Evolutionary conservation across 2,329 filamentous ascomycete species (phyloP), one percentile per base, ranked within the genome.

Genomic region (Ceratocystis eucalypticola): DNA sequence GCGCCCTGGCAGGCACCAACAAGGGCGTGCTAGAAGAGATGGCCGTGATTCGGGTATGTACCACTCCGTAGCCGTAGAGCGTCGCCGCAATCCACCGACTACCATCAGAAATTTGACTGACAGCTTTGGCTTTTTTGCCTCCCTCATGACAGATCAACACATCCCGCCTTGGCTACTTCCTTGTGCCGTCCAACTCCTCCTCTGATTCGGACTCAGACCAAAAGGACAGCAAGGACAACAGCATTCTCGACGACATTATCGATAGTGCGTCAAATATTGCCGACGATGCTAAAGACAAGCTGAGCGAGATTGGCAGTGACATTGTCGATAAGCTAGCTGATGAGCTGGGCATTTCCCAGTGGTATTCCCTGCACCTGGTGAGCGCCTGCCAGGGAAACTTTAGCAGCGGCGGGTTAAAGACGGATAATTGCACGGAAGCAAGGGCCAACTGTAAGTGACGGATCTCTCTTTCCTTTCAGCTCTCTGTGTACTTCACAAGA

Each of bases 291-390:
- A 68, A 70, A 37, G 72, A 74, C 69, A 73, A 72, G 62, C 46
- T 68, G 5, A 59, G 44, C 7, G 62, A 67, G 2, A 48, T 65
- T n/a, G 55, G 80, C 68, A 77, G 77, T 69, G 73, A 77, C 41
- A 70, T 79, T 44, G 72, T 74, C 4, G 74, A 76, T 66, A 73
- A 77, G 6, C 68, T 77, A 48, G 76, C 76, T 46, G 78, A 77
- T 66, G 70, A 77, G 64, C 72, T 81, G 33, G 79, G 79, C 28
- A 76, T 82, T 66, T 75, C 76, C 0, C 74, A 81, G 68, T 82
- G 80, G 80, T 82, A 81, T 70, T 80, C 79, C 17, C 68, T 82
- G 37, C 80, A 82, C 69, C 69, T 82, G 70, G 78, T 79, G 77
- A 74, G 75, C 48, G 72, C 74, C 3, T 82, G 80, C 71, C 73